Percentiles rank a stretch among this genome's conserved stretches.
Evolutionary conservation across 2,329 filamentous ascomycete genomes (phyloP).

Genomic region (Hortaea werneckii): DNA sequence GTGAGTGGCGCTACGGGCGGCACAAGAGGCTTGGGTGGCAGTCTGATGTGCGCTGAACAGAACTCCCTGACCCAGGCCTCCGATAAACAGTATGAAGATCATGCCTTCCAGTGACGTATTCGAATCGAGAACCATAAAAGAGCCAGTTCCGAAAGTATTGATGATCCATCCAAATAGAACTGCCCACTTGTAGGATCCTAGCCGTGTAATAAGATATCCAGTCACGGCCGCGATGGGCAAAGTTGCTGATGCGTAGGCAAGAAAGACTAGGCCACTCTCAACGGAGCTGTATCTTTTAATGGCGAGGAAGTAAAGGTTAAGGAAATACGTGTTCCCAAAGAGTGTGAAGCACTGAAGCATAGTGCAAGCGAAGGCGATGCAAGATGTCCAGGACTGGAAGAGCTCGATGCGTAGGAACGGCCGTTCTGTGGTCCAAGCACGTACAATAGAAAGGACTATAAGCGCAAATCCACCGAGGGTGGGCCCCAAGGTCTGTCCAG

Average conservation of each 20-base stretch:
- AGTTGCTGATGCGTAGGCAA: conserved; percentile 25
- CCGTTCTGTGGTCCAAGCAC: conserved; percentile 11
- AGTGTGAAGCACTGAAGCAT: conserved; percentile 24
- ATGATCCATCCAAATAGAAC: conserved; percentile 22
- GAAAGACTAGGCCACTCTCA: conserved; percentile 29
- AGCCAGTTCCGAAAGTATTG: conserved; percentile 31
- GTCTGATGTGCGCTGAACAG: conserved; percentile 34
- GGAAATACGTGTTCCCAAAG: conserved; percentile 30
- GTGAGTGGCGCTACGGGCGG: conserved; percentile 24
- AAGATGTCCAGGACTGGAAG: conserved; percentile 20
- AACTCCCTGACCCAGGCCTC: conserved; percentile 34
- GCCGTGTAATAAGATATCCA: conserved; percentile 22
- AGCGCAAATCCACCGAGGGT: too few species aligned
- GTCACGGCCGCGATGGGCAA: conserved; percentile 16
- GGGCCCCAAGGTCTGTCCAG: too few species aligned
- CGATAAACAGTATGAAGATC: conserved; percentile 35
- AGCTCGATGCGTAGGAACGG: conserved; percentile 23
- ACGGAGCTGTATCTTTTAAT: conserved; percentile 31
- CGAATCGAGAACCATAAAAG: conserved; percentile 31
- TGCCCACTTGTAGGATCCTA: conserved; percentile 19
- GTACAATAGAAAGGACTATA: conserved; percentile 4
- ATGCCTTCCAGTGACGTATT: conserved; percentile 30
- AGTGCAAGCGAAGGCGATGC: conserved; percentile 22
- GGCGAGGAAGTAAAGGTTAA: conserved; percentile 33
- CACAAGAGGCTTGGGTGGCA: conserved; percentile 31